Base-by-base conservation (phyloP, 1,284 basidiomycete genomes). In the Trametes polyzona region DNA sequence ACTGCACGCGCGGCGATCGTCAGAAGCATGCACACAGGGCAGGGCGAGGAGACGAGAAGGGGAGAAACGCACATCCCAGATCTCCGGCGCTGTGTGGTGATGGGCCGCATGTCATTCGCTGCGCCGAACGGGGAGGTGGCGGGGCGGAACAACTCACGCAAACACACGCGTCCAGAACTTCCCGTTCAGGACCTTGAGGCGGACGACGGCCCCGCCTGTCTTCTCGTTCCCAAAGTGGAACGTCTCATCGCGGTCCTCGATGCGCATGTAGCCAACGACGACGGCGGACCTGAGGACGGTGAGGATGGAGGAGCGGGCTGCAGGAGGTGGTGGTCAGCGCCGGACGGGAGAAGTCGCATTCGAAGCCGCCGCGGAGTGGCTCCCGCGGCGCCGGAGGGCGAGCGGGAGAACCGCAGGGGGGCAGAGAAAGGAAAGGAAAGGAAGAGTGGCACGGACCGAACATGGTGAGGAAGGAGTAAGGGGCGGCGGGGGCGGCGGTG, bases 111-210 rank as follows among this genome's bases (percentile, higher is more conserved):
- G 52, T 19, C 14, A 33, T 17, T 27, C 46, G 16, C 6, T 21
- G 30, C 11, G 27, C 11, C 44, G 30, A 12, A 2, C 14, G 33
- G 10, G 30, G 16, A 32, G 30, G 30, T 10, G 33, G 33, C 5
- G 33, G 17, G 17, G 33, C 42, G 46, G 47, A 30, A 4, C 35
- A 51, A 76, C 86, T 69, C 71, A 87, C 84, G 88, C 69, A 58
- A 90, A 75, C 39, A 90, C 77, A 42, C 93, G 84, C 40, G 86
- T 77, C 93, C 93, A 95, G 70, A 95, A 95, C 65, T 84, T 82
- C 55, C 88, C 83, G 69, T 83, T 86, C 27, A 82, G 69, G 47
- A 95, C 82, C 56, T 79, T 79, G 55, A 95, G 74, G 55, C 83
- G 81, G 47, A 89, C 86, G 62, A 79, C 75, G 74, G 81, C 84